A percentile compares a stretch with the other conserved stretches of the same genome.
Evolutionary conservation across 805 yeast genomes (phyloP).

Genomic region (Spathaspora arborariae): DNA sequence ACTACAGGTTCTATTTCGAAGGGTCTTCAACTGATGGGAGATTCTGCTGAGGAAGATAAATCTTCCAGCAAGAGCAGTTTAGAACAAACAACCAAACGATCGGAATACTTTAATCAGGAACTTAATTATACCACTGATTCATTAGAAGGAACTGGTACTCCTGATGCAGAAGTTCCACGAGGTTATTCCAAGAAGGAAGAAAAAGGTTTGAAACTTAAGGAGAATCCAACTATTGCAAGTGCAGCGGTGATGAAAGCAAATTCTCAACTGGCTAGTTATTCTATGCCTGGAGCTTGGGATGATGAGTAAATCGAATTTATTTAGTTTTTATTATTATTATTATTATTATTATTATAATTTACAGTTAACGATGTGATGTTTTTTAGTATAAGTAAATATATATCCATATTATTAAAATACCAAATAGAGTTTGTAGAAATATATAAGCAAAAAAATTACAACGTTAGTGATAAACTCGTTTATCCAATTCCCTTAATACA

Average conservation of each 20-base stretch:
- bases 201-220: neutral
- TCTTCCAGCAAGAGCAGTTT: neutral
- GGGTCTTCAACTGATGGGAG: too few species aligned
- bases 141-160: slow-evolving; percentile 1
- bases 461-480: slow-evolving; percentile 48
- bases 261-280: neutral
- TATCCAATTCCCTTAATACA: slow-evolving; percentile 76
- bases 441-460: neutral
- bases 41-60: neutral
- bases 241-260: neutral
- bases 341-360: too few species aligned
- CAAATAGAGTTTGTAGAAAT: neutral
- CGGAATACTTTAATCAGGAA: neutral
- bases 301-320: slow-evolving; percentile 2
- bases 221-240: neutral
- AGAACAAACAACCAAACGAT: neutral
- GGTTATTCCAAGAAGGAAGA: neutral
- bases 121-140: slow-evolving; percentile 2
- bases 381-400: neutral
- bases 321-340: neutral
- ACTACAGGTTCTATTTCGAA: too few species aligned
- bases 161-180: neutral
- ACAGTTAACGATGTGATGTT: neutral
- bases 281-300: slow-evolving; percentile 11
- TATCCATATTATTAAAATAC: neutral